Conservation (phyloP, 371 early-diverging fungal species). For the Mucor irregularis region DNA sequence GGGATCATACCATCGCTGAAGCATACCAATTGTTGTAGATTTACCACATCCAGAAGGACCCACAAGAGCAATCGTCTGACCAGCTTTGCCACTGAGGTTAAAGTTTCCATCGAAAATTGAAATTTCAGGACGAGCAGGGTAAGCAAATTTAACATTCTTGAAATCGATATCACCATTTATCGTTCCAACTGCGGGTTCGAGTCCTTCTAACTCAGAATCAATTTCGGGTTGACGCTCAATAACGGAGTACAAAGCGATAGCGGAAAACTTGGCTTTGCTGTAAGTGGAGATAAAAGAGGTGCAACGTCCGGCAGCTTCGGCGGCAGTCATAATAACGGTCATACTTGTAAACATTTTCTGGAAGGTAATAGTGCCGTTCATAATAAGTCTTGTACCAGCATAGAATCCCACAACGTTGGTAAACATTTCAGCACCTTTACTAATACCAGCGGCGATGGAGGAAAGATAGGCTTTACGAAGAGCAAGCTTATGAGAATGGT, state of each 20-base stretch:
- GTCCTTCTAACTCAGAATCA: slow-evolving; percentile 65
- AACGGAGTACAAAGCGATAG: slow-evolving; percentile 68
- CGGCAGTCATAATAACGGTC: slow-evolving; percentile 68
- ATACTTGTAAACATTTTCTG: slow-evolving; percentile 57
- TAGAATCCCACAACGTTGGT: slow-evolving; percentile 58
- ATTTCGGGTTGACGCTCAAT: slow-evolving; percentile 73
- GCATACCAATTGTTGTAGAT: slow-evolving; percentile 76
- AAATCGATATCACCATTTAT: slow-evolving; percentile 58
- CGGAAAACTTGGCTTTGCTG: slow-evolving; percentile 79
- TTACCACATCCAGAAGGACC: slow-evolving; percentile 90
- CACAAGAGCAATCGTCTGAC: slow-evolving; percentile 83
- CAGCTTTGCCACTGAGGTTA: slow-evolving; percentile 66
- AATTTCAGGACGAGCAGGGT: slow-evolving; percentile 80
- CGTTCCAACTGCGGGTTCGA: slow-evolving; percentile 30
- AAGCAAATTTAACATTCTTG: slow-evolving; percentile 69
- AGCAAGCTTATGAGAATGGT: slow-evolving; percentile 63
- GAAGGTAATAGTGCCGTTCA: slow-evolving; percentile 26
- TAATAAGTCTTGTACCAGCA: slow-evolving; percentile 50
- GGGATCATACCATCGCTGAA: slow-evolving; percentile 90
- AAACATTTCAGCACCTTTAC: slow-evolving; percentile 59
- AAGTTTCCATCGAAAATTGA: slow-evolving; percentile 74
- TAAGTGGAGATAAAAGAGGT: slow-evolving; percentile 55
- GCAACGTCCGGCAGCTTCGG: slow-evolving; percentile 63
- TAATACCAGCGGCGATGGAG: slow-evolving; percentile 62
- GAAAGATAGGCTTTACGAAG: slow-evolving; percentile 52